Evolutionary conservation across 441 rosid genomes (phyloP).

Genomic region (Aleurites moluccanus): DNA sequence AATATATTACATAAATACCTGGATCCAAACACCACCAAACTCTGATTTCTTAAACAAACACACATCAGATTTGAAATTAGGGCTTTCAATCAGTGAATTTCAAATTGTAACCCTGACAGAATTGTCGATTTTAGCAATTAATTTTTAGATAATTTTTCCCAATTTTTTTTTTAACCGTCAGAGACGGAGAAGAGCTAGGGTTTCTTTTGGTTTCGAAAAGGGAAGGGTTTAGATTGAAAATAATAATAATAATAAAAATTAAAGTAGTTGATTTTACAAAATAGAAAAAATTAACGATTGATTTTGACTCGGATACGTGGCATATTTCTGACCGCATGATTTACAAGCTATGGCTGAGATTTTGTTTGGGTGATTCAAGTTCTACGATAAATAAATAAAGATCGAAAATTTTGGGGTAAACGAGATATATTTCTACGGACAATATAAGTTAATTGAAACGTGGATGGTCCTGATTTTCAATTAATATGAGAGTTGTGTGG

Average conservation of each 20-base stretch:
- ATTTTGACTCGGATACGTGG: constrained; percentile 28
- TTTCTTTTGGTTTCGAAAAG: constrained; percentile 55
- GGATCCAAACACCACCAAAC: constrained; percentile 36
- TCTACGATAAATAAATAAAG: constrained; percentile 5
- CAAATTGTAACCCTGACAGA: constrained; percentile 46
- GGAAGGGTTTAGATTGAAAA: constrained; percentile 52
- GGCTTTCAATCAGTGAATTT: constrained; percentile 40
- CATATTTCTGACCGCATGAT: constrained; percentile 16
- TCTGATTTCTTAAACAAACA: constrained; percentile 37
- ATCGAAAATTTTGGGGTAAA: constrained; percentile 23
- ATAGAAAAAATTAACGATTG: constrained; percentile 15
- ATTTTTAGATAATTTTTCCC: constrained; percentile 30
- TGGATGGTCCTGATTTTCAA: constrained; percentile 33
- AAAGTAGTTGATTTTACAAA: constrained; percentile 24
- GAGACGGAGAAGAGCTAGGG: constrained; percentile 62
- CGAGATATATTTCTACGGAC: constrained; percentile 23
- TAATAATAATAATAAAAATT: constrained; percentile 26
- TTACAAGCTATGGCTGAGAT: constrained; percentile 25
- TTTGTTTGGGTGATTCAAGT: constrained; percentile 5
- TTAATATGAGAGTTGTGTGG: constrained; percentile 22
- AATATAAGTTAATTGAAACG: constrained; percentile 14
- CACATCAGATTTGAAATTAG: constrained; percentile 32
- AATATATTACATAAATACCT: constrained; percentile 42
- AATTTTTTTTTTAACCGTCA: constrained; percentile 41
- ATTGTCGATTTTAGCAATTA: constrained; percentile 33